Conservation (phyloP, 2,329 filamentous ascomycete genomes). For the Phyllosticta paracitricarpa region DNA sequence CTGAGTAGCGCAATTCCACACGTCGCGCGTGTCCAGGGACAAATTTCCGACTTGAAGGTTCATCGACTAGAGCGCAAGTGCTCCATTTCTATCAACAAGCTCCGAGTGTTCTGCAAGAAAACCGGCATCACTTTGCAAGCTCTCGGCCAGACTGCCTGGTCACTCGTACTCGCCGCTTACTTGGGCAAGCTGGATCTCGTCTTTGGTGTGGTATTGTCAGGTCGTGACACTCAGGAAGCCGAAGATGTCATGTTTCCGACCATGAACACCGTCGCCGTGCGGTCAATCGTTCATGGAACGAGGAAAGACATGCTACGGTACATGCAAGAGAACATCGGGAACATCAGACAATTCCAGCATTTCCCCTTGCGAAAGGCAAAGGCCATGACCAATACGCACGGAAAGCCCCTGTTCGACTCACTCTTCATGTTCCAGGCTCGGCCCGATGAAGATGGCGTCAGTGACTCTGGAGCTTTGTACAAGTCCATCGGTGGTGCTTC, state of each 20-base stretch:
- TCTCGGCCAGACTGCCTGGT: slow-evolving; percentile 68
- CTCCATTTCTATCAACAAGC: slow-evolving; percentile 26
- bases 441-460: slow-evolving; percentile 17
- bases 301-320: slow-evolving; percentile 56
- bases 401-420: slow-evolving; percentile 48
- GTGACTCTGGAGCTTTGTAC: slow-evolving; percentile 36
- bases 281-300: slow-evolving; percentile 62
- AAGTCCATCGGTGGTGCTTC: slow-evolving; percentile 54
- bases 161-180: slow-evolving; percentile 56
- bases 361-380: slow-evolving; percentile 66
- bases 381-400: slow-evolving; percentile 36
- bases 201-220: slow-evolving; percentile 76
- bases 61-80: slow-evolving; percentile 41
- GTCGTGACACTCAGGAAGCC: slow-evolving; percentile 63
- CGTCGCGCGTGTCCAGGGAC: background rate
- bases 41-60: slow-evolving; percentile 12
- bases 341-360: slow-evolving; percentile 61
- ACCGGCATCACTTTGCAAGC: slow-evolving; percentile 65
- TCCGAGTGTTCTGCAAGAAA: slow-evolving; percentile 53
- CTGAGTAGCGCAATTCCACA: background rate
- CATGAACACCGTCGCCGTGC: slow-evolving; percentile 80
- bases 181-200: slow-evolving; percentile 59
- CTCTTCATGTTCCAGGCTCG: slow-evolving; percentile 57
- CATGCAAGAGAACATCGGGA: slow-evolving; percentile 59
- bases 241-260: slow-evolving; percentile 69